phyloP scores from a whole-genome alignment of 169 alveolate genomes.

The Eimeria tenella region DNA sequence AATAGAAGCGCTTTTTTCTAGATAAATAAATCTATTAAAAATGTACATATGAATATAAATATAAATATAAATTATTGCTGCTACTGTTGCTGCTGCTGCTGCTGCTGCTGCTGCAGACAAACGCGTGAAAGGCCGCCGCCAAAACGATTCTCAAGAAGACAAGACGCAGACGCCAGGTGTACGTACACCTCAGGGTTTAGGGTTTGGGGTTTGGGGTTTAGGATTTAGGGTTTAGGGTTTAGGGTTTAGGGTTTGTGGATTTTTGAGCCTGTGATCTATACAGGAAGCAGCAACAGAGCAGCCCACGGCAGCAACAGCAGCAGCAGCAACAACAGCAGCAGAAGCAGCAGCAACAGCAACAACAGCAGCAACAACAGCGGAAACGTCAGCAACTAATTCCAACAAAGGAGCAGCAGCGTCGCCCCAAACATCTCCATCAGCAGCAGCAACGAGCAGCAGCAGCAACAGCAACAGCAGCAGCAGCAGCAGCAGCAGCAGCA shows the following conservation, averaged over 20 bases:
- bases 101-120: conserved; percentile 3
- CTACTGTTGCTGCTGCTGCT: background rate
- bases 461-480: conserved; percentile 16
- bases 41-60: no score
- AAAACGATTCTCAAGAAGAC: background rate
- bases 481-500: conserved; percentile 18
- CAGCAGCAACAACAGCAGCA: background rate
- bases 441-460: conserved; percentile 25
- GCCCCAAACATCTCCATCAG: background rate
- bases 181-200: background rate
- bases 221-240: background rate
- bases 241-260: background rate
- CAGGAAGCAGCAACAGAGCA: background rate
- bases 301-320: background rate
- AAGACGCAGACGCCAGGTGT: background rate
- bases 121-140: background rate
- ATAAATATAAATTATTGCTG: background rate
- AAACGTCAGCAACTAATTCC: background rate
- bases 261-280: background rate
- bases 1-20: no score
- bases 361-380: background rate
- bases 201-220: background rate
- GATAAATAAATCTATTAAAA: no score
- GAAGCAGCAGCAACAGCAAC: background rate
- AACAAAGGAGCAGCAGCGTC: background rate